Base-by-base conservation (phyloP, 225 moss, liverwort and hornwort species). In the Anthoceros angustus region DNA sequence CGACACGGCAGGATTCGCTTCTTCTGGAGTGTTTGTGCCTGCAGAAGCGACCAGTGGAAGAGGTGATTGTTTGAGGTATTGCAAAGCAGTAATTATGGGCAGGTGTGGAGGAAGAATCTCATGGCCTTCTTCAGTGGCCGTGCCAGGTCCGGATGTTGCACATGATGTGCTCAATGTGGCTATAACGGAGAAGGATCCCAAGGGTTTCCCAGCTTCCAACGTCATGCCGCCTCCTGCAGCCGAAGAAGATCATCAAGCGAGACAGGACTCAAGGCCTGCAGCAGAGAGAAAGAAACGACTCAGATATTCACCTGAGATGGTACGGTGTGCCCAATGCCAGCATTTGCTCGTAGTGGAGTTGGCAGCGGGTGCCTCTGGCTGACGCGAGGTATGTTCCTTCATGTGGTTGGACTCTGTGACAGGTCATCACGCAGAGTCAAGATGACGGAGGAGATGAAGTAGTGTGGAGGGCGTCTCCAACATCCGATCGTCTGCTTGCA, bases 381-480 rank as follows among this genome's bases (percentile, higher is more conserved):
- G 32, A 63, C 48, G 61, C 40, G 41, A 18, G 67, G 24, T 40
- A 41, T 32, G 67, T 38, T 2, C 67, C n/a, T 21, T 16, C 2
- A 60, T 21, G 55, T 21, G 14, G 9, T 67, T 67, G 65, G 62
- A 24, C 39, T 25, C 24, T 32, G 32, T 42, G 2, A 6, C 70
- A 81, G 81, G 64, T 43, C 50, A 69, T 78, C 40, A 74, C 66
- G 46, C 70, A 75, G 42, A 83, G 79, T 70, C 82, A 83, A 72
- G 78, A 78, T 38, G 79, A 82, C 40, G 79, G 63, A 20, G 70
- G 71, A 16, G 82, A 83, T 48, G 82, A 83, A 61, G 65, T 83
- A 11, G 77, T 79, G 46, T 83, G 82, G 82, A 79, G 67, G 43
- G 66, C 79, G 9, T 83, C 82, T 41, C 82, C 82, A 10, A 83